Evolutionary conservation across 179 eudicot species (phyloP).

Genomic region (Silene noctiflora): DNA sequence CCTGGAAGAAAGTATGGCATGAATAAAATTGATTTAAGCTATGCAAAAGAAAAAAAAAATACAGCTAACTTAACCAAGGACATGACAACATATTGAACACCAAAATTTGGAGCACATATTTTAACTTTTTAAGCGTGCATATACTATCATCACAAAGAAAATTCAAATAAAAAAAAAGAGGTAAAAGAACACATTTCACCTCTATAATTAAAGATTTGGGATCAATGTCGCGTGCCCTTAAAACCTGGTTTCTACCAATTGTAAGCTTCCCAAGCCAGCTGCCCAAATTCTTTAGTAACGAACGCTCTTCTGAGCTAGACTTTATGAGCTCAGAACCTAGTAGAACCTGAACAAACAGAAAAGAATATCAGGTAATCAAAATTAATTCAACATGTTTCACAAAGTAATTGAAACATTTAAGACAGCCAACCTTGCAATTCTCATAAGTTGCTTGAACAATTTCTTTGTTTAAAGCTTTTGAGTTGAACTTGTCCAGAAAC

Average conservation of each 20-base stretch:
- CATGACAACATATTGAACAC: not conserved
- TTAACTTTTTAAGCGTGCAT: not conserved
- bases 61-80: not conserved
- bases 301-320: constrained; percentile 96
- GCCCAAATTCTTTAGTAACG: constrained; percentile 87
- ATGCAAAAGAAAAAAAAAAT: not conserved
- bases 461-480: constrained; percentile 64
- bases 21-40: not conserved
- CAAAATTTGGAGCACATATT: not conserved
- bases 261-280: constrained; percentile 99
- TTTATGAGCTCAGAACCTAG: constrained; percentile 91
- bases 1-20: constrained; percentile 43
- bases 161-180: not conserved
- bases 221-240: constrained; percentile 82
- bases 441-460: constrained; percentile 76
- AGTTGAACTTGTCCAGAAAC: constrained; percentile 76
- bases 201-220: constrained; percentile 81
- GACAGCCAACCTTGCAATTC: constrained; percentile 76
- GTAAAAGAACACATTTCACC: constrained; percentile 35
- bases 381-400: not conserved
- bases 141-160: not conserved
- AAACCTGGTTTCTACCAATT: constrained; percentile 80
- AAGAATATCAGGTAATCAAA: not conserved
- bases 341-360: constrained; percentile 54
- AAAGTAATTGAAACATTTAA: not conserved